phyloP scores from a whole-genome alignment of 23 red algal species.

The Cyanidiococcus yangmingshanensis region DNA sequence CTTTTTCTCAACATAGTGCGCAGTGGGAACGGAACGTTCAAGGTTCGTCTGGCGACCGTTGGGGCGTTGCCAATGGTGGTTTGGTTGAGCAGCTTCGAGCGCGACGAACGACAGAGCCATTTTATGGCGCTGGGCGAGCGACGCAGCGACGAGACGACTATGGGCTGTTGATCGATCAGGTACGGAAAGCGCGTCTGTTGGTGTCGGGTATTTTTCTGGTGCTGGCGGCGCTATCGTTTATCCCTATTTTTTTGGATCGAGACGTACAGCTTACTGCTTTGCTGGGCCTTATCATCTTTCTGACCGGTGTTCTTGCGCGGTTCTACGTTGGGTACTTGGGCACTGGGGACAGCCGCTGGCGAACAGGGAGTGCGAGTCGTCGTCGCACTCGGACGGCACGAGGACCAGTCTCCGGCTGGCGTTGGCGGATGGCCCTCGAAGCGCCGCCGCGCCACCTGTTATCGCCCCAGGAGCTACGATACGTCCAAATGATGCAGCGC shows the following conservation, averaged over 20 bases:
- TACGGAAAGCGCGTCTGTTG: conserved; percentile 2
- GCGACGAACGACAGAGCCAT: neutral
- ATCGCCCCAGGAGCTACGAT: conserved; percentile 16
- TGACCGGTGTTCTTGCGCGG: neutral
- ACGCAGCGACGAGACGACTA: neutral
- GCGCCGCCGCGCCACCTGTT: neutral
- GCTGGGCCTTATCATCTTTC: neutral
- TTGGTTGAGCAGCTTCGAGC: neutral
- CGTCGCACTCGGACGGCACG: neutral
- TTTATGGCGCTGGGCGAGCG: neutral
- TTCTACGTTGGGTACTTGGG: neutral
- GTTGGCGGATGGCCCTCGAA: conserved; percentile 5
- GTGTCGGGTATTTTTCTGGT: conserved; percentile 17
- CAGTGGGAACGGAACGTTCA: neutral
- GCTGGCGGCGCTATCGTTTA: conserved; percentile 3
- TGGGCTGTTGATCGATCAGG: neutral
- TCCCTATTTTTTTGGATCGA: conserved; percentile 4
- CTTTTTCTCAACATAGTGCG: neutral
- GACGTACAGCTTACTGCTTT: conserved; percentile 14
- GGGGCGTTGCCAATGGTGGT: neutral
- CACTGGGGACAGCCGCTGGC: neutral
- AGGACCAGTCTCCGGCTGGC: neutral
- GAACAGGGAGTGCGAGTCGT: neutral
- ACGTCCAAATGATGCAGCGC: conserved; percentile 69
- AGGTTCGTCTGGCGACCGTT: neutral